Conservation (phyloP, 306 rosid genomes). For the Potentilla sterilis region DNA sequence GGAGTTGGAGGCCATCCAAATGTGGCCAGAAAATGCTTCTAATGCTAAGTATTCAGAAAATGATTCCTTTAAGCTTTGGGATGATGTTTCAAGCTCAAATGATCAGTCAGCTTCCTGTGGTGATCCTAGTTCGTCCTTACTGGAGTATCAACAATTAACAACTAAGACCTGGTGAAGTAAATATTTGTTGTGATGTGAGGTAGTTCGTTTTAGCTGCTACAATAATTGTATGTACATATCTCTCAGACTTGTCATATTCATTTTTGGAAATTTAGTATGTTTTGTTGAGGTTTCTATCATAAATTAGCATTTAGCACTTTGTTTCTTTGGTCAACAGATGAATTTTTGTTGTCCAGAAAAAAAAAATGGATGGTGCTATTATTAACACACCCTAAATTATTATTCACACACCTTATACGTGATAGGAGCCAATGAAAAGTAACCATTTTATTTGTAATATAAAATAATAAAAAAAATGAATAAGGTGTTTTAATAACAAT, state of each 20-base stretch:
- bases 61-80: neutral
- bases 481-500: no score
- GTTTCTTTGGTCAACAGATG: neutral
- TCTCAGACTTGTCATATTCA: no score
- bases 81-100: neutral
- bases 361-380: no score
- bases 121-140: neutral
- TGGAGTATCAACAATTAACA: neutral
- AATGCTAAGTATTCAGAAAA: neutral
- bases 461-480: no score
- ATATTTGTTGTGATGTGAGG: neutral
- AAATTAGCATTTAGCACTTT: no score
- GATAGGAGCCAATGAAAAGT: no score
- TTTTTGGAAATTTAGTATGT: neutral
- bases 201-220: neutral
- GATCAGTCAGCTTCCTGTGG: neutral
- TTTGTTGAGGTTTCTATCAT: no score
- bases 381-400: no score
- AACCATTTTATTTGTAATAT: no score
- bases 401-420: no score
- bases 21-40: neutral
- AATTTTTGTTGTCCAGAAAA: neutral
- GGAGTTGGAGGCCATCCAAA: neutral
- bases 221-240: neutral
- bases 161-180: conserved; percentile 2